phyloP scores from a whole-genome alignment of 768 basidiomycete species.

The Mycena sanguinolenta region DNA sequence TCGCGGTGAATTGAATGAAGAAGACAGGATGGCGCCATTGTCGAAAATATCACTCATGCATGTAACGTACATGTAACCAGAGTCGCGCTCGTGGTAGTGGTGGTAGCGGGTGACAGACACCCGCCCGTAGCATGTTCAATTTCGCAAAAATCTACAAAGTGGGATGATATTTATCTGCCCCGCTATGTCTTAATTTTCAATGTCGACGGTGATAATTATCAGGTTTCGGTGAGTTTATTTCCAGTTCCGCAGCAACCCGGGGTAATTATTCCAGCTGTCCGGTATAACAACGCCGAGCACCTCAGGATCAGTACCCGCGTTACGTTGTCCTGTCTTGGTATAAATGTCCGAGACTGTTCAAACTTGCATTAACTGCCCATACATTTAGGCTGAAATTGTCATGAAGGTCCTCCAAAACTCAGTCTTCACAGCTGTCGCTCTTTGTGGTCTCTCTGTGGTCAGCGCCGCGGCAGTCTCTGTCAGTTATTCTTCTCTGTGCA shows the following conservation, averaged over 20 bases:
- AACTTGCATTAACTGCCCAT: not conserved
- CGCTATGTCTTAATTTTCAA: not conserved
- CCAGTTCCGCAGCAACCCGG: not conserved
- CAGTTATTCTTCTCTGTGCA: not conserved
- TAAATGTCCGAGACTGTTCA: not conserved
- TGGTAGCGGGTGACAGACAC: too few species aligned
- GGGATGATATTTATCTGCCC: not conserved
- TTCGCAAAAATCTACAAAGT: not conserved
- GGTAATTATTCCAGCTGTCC: not conserved
- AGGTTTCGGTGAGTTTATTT: not conserved
- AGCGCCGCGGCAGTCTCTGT: conserved; percentile 4
- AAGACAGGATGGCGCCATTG: not conserved
- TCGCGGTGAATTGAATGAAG: too few species aligned
- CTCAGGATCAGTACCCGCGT: not conserved
- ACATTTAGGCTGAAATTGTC: not conserved
- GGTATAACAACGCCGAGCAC: not conserved
- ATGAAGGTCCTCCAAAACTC: conserved; percentile 14
- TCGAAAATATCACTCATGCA: too few species aligned
- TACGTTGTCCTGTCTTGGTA: not conserved
- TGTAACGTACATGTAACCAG: too few species aligned
- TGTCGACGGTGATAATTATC: not conserved
- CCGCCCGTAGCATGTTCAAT: not conserved
- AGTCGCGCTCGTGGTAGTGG: not conserved
- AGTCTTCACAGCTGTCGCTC: conserved; percentile 1
- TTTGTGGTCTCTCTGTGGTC: not conserved